phyloP scores from a whole-genome alignment of 139 green algal genomes.

The Spirogloea muscicola region DNA sequence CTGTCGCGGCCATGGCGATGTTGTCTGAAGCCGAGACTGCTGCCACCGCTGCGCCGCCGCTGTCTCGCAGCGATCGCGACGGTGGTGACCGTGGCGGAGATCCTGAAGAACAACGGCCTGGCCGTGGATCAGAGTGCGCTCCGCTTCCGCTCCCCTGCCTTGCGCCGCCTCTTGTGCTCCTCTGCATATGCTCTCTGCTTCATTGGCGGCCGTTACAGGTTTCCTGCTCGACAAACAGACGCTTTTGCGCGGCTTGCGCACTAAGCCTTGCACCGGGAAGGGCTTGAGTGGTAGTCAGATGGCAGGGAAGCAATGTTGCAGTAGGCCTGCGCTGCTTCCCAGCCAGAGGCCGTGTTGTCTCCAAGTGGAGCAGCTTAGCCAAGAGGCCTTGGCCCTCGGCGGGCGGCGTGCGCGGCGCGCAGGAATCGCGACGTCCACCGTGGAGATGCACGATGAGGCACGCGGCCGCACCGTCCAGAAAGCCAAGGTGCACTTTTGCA shows the following conservation, averaged over 20 bases:
- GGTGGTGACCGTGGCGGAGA: constrained; percentile 80
- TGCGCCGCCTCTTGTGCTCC: not conserved
- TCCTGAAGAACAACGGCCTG: constrained; percentile 74
- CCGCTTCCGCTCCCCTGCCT: not conserved
- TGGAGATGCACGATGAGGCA: constrained; percentile 38
- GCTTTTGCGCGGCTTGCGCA: not conserved
- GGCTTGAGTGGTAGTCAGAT: not conserved
- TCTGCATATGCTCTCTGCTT: not conserved
- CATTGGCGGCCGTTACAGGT: too few relatives aligned
- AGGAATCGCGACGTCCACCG: constrained; percentile 46
- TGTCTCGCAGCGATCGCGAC: constrained; percentile 64
- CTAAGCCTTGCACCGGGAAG: not conserved
- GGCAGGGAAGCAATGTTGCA: too few relatives aligned
- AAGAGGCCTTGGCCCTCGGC: too few relatives aligned
- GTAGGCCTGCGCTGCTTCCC: too few relatives aligned
- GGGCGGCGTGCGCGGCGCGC: too few relatives aligned
- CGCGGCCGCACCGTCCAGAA: constrained; percentile 58
- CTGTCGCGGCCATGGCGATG: not conserved
- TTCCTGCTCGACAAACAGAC: too few relatives aligned
- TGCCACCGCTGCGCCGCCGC: not conserved
- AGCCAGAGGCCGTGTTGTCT: too few relatives aligned
- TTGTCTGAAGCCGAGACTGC: not conserved
- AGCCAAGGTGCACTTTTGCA: too few relatives aligned
- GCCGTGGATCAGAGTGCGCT: constrained; percentile 60
- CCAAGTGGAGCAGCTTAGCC: too few relatives aligned